These are phyloP conservation scores for Fonsecaea erecta DNA, from an alignment of 2,329 filamentous ascomycete genomes.

Conservation along the genomic window DNA sequence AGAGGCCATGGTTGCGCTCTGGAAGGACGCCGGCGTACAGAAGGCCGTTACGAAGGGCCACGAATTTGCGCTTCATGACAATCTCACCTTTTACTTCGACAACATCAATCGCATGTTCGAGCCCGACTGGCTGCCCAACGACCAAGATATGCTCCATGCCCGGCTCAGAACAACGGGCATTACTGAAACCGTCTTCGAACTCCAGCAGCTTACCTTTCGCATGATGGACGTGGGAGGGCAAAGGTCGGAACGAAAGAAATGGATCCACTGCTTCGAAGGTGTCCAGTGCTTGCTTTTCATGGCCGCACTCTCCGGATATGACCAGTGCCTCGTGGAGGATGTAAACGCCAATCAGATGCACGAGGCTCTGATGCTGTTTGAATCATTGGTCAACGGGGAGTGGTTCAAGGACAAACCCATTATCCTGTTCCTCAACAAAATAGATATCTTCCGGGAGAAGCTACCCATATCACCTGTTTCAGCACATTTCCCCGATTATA, in stretches of 20 bases:
- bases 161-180: conserved; percentile 92
- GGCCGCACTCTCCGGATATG: conserved; percentile 93
- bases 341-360: conserved; percentile 96
- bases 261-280: conserved; percentile 96
- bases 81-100: conserved; percentile 86
- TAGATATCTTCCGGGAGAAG: conserved; percentile 82
- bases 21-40: conserved; percentile 82
- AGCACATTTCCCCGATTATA: conserved; percentile 78
- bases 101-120: conserved; percentile 76
- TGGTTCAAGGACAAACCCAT: conserved; percentile 83
- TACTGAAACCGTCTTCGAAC: conserved; percentile 90
- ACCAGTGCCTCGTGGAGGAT: conserved; percentile 94
- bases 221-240: conserved; percentile 97
- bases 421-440: conserved; percentile 86
- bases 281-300: conserved; percentile 91
- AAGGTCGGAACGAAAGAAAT: conserved; percentile 92
- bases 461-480: conserved; percentile 71
- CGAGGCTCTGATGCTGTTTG: conserved; percentile 84
- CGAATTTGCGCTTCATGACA: conserved; percentile 95
- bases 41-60: conserved; percentile 90
- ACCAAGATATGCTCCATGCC: conserved; percentile 92
- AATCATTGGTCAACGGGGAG: conserved; percentile 82
- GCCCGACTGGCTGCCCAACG: conserved; percentile 81
- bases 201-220: conserved; percentile 88
- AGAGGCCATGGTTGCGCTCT: conserved; percentile 79